phyloP scores from a whole-genome alignment of 2,329 filamentous ascomycete species.

The Paraphoma chrysanthemicola region DNA sequence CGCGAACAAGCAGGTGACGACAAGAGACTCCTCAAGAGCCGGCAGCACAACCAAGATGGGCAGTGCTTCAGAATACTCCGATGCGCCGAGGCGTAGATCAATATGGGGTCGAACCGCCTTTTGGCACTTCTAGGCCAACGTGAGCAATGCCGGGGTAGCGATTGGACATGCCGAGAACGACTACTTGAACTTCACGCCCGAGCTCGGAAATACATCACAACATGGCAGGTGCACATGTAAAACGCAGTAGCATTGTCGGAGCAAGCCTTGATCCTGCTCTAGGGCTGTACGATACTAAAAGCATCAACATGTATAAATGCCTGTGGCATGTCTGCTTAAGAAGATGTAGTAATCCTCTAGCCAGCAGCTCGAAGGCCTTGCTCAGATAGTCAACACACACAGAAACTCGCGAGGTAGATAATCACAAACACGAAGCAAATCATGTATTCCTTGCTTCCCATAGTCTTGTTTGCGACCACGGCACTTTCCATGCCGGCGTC shows the following conservation, averaged over 20 bases:
- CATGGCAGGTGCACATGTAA: neutral
- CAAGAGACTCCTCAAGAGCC: constrained; percentile 10
- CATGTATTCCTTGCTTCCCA: neutral
- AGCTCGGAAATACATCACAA: neutral
- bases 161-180: neutral
- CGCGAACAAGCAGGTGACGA: constrained; percentile 32
- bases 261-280: no score
- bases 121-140: constrained; percentile 10
- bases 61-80: constrained; percentile 10
- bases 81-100: constrained; percentile 17
- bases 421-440: neutral
- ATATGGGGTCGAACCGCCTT: constrained; percentile 2
- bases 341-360: no score
- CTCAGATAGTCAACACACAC: neutral
- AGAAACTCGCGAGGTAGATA: neutral
- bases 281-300: no score
- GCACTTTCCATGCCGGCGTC: constrained; percentile 13
- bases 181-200: neutral
- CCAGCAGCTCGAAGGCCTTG: neutral
- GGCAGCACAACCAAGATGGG: constrained; percentile 13
- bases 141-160: constrained; percentile 1
- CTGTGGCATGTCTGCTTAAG: no score
- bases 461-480: neutral
- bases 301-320: no score
- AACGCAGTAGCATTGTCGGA: neutral